Base-by-base conservation (phyloP, 116 monocot species). In the Cymodocea nodosa region DNA sequence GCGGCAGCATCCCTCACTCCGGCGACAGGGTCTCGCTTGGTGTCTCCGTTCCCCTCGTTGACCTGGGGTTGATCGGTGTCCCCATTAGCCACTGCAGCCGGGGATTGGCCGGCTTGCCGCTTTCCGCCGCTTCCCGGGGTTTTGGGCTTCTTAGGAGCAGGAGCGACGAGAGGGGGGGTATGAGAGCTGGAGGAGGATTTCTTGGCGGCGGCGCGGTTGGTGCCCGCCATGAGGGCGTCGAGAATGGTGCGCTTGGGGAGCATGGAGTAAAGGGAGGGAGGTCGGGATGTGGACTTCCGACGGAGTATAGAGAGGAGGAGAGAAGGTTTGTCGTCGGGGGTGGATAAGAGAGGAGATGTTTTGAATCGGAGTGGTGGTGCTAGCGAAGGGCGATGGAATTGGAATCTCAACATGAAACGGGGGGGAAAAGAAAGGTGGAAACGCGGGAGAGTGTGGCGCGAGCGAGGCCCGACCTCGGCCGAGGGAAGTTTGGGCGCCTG, bases 201-300 rank as follows among this genome's bases (percentile, higher is more conserved):
- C 14, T 71, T 78, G 17, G 81, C 37, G 62, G 98, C 89, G 23
- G 84, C 81, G 54, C 82, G 82, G 24, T 92, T 85, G 51, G 92
- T 86, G 68, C 73, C 62, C 51, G 80, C 74, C 98, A 99, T 92
- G 69, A 99, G 86, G 66, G 81, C 92, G 55, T 99, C 98, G 25
- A 75, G 61, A 67, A 85, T 79, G 58, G 75, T 83, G 66, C 87
- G 87, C 56, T 78, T 66, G 60, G 80, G 58, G 56, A 79, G 62
- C 76, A 84, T 83, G 51, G 83, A 50, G 44, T 1, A 18, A 49
- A 15, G 40, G 24, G 56, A 51, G 49, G 51, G 37, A 23, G 4
- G 37, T 14, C 37, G 22, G 16, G 11, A 36, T 53, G 15, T 53
- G 15, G 15, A 19, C 15, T 53, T 53, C 16, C 14, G 15, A 53